These are phyloP conservation scores for Stagonosporopsis rhizophila DNA, from an alignment of 2,329 filamentous ascomycete species.

Conservation along the genomic window DNA sequence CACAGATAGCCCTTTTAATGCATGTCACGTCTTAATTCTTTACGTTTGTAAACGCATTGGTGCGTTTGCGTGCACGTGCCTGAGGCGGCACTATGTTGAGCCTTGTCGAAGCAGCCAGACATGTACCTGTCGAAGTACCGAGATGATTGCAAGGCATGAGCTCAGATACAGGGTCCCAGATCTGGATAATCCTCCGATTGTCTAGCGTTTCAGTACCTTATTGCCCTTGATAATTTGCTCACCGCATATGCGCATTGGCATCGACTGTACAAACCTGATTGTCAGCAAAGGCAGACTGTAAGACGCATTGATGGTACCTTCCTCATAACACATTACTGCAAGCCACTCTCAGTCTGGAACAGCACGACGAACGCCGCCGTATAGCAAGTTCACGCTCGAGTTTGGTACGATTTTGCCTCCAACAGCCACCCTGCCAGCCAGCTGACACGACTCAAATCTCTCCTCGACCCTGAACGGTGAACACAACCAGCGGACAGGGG, in stretches of 20 bases:
- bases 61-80: background rate
- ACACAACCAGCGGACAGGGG: background rate
- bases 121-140: background rate
- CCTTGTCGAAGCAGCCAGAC: background rate
- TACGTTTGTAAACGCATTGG: background rate
- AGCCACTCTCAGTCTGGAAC: constrained; percentile 1
- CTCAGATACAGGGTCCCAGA: background rate
- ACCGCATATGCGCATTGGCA: background rate
- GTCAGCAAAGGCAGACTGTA: background rate
- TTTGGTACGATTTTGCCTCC: background rate
- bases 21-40: background rate
- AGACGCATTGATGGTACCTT: background rate
- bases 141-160: background rate
- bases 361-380: background rate
- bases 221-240: background rate
- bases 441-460: background rate
- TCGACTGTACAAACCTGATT: background rate
- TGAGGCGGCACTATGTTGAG: background rate
- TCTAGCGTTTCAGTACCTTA: background rate
- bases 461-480: background rate
- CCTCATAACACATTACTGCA: background rate
- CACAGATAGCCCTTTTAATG: background rate
- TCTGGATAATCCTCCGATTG: background rate
- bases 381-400: background rate
- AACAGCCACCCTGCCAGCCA: background rate